Percentiles rank a stretch among this genome's conserved stretches.
Conservation (phyloP, 257 asterid species). For the Plantago ovata region DNA sequence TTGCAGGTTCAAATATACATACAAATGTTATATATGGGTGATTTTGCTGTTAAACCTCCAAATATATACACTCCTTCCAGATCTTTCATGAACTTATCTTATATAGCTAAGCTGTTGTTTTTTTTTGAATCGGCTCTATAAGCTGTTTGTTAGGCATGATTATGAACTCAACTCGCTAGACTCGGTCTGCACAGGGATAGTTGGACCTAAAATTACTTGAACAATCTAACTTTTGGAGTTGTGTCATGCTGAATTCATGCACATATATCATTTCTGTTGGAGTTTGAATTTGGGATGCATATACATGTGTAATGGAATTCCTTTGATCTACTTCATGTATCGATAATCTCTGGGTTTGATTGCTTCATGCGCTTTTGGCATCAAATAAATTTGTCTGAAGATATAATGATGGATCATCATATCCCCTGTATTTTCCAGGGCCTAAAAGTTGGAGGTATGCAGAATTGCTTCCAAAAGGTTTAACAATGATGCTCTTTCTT, state of each 20-base stretch:
- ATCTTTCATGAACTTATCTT: too few species aligned
- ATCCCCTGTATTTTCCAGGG: slow-evolving; percentile 61
- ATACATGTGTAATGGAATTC: not conserved
- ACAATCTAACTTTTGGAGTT: not conserved
- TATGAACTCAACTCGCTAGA: too few species aligned
- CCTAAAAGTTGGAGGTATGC: slow-evolving; percentile 52
- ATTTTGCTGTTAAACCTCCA: slow-evolving; percentile 1
- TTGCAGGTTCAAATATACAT: slow-evolving; percentile 19
- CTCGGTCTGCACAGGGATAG: too few species aligned
- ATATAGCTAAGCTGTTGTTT: too few species aligned
- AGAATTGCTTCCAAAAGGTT: slow-evolving; percentile 55
- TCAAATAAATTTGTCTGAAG: slow-evolving; percentile 27
- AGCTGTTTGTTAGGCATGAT: too few species aligned
- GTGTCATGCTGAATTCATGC: slow-evolving; percentile 19
- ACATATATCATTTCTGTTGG: slow-evolving; percentile 9
- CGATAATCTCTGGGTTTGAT: slow-evolving; percentile 14
- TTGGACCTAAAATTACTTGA: too few species aligned
- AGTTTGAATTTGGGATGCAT: not conserved
- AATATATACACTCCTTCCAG: not conserved
- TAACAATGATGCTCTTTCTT: slow-evolving; percentile 38
- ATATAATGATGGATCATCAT: slow-evolving; percentile 35
- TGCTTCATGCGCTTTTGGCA: slow-evolving; percentile 26
- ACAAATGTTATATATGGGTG: slow-evolving; percentile 5
- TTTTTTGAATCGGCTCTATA: too few species aligned
- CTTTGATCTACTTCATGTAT: slow-evolving; percentile 4